phyloP scores from a whole-genome alignment of 2,329 filamentous ascomycete genomes.

The Pseudohalonectria lignicola region DNA sequence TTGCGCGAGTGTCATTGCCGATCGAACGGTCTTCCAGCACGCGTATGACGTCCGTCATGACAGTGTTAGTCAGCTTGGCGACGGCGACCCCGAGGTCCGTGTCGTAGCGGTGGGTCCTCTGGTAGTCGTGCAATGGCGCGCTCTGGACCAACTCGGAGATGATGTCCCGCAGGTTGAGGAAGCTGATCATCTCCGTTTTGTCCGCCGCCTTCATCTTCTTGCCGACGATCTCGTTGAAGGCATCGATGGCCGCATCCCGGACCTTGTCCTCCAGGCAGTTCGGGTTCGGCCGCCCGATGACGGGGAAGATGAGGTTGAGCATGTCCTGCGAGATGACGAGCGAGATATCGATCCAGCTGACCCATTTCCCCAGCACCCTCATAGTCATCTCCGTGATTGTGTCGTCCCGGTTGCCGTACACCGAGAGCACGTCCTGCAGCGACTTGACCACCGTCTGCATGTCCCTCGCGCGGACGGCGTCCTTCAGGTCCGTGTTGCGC shows the following conservation, averaged over 20 bases:
- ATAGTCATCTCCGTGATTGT: slow-evolving; percentile 76
- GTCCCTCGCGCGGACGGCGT: slow-evolving; percentile 75
- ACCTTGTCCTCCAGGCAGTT: slow-evolving; percentile 62
- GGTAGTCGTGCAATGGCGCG: slow-evolving; percentile 66
- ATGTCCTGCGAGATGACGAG: slow-evolving; percentile 85
- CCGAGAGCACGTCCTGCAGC: slow-evolving; percentile 81
- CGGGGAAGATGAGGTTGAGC: slow-evolving; percentile 72
- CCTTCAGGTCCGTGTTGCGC: slow-evolving; percentile 82
- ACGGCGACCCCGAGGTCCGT: slow-evolving; percentile 92
- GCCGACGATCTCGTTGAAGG: slow-evolving; percentile 87
- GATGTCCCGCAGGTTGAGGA: slow-evolving; percentile 78
- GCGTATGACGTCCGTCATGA: slow-evolving; percentile 75
- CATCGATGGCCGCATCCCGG: slow-evolving; percentile 83
- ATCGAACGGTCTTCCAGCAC: slow-evolving; percentile 61
- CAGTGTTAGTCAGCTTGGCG: slow-evolving; percentile 89
- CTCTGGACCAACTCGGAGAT: slow-evolving; percentile 78
- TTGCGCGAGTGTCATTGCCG: slow-evolving; percentile 53
- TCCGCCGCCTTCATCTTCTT: slow-evolving; percentile 96
- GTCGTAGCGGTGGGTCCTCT: slow-evolving; percentile 79
- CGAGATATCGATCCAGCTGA: slow-evolving; percentile 96
- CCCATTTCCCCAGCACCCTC: slow-evolving; percentile 90
- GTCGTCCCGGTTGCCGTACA: slow-evolving; percentile 63
- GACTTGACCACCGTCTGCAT: slow-evolving; percentile 79
- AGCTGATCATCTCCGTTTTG: slow-evolving; percentile 88
- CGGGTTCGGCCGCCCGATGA: slow-evolving; percentile 65